These are phyloP conservation scores for Cicer cuneatum DNA, from an alignment of 306 rosid species.

Conservation along the genomic window DNA sequence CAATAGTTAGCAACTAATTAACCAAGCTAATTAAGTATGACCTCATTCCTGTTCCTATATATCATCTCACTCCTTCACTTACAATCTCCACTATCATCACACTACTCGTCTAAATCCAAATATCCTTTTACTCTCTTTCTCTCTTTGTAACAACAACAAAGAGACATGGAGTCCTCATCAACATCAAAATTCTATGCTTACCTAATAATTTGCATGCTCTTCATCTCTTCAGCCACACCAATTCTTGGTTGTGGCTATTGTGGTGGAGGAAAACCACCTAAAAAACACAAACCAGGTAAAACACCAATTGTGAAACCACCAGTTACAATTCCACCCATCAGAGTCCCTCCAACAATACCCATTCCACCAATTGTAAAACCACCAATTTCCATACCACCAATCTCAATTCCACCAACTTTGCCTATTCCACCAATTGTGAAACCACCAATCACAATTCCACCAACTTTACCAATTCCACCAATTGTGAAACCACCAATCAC, in stretches of 20 bases:
- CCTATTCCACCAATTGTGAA: not conserved
- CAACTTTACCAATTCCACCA: slow-evolving; percentile 40
- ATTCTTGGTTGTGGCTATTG: slow-evolving; percentile 74
- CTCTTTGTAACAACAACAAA: not conserved
- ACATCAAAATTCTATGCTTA: slow-evolving; percentile 57
- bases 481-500: slow-evolving; percentile 36
- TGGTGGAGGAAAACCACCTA: slow-evolving; percentile 50
- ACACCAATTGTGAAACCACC: slow-evolving; percentile 48
- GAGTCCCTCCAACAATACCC: not conserved
- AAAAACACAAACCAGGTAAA: slow-evolving; percentile 47
- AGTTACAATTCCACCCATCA: not conserved
- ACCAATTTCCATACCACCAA: not conserved
- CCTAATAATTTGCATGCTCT: slow-evolving; percentile 77
- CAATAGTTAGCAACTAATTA: too few species aligned
- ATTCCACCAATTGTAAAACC: not conserved
- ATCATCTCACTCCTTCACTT: slow-evolving; percentile 35
- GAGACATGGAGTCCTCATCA: slow-evolving; percentile 65
- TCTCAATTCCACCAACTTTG: not conserved
- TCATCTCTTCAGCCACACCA: slow-evolving; percentile 73
- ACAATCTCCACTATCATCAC: not conserved
- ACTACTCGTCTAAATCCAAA: not conserved
- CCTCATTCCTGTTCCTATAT: slow-evolving; percentile 33
- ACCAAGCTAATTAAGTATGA: too few species aligned
- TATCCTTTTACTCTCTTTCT: not conserved
- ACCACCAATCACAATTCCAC: slow-evolving; percentile 40